Evolutionary conservation across 352 stramenopile genomes (phyloP), one percentile per base, ranked within the genome.

Genomic region (Globisporangium cystogenes): DNA sequence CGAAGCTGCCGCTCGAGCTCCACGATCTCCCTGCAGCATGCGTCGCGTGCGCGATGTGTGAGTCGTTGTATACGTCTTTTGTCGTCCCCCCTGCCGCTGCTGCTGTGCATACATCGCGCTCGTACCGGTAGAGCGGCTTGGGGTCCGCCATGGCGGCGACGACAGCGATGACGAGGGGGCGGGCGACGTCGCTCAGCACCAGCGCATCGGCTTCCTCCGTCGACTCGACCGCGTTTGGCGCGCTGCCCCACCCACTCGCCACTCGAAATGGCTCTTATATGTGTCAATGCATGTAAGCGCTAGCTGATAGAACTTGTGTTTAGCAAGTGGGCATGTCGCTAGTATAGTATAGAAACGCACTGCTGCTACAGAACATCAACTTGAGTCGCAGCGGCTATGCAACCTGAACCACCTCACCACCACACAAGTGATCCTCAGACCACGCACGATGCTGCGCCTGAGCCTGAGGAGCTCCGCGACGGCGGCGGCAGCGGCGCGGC

Each of bases 1-100:
- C 77, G 76, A 27, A 91, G 62, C 51, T 89, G 72, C 65, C 79
- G 85, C 53, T 89, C 81, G 35, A 87, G 52, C 48, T 82, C 72
- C 51, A 74, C 76, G 45, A 91, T 76, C 57, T 91, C 81, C 42
- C 79, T 90, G 54, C 16, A 3, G 23, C 27, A 27, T 36, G 10
- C 21, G 23, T 45, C n/a, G n/a, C n/a, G n/a, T n/a, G n/a, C n/a
- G n/a, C n/a, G n/a, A n/a, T n/a, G n/a, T n/a, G n/a, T n/a, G n/a
- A n/a, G n/a, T n/a, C n/a, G n/a, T n/a, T n/a, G n/a, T n/a, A n/a
- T n/a, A n/a, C n/a, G n/a, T n/a, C n/a, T n/a, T n/a, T n/a, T n/a
- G n/a, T n/a, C n/a, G n/a, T n/a, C n/a, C n/a, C n/a, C n/a, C n/a
- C n/a, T n/a, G n/a, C n/a, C n/a, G n/a, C n/a, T n/a, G 23, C 24